phyloP scores from a whole-genome alignment of 495 filamentous ascomycete species.

The Podospora anserina region DNA sequence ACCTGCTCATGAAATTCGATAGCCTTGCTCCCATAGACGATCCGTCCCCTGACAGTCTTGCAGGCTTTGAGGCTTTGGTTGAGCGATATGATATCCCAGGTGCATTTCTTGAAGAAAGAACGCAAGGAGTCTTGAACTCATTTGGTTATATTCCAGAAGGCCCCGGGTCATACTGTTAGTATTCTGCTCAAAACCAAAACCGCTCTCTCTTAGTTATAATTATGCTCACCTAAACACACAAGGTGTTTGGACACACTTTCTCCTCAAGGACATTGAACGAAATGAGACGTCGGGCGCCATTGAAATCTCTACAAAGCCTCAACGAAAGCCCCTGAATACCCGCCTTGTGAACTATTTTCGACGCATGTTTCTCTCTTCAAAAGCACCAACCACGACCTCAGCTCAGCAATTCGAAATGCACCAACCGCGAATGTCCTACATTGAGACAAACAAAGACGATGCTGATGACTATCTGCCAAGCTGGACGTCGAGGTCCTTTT shows the following conservation, averaged over 20 bases:
- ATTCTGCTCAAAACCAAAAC: too few species aligned
- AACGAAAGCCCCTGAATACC: not conserved
- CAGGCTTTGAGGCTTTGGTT: not conserved
- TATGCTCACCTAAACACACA: not conserved
- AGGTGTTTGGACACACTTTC: conserved; percentile 1
- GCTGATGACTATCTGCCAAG: not conserved
- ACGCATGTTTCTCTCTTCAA: not conserved
- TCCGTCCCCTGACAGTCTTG: not conserved
- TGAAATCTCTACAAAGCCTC: not conserved
- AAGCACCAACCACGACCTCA: not conserved
- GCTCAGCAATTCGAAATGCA: not conserved
- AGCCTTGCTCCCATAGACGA: not conserved
- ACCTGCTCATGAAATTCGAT: not conserved
- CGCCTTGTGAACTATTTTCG: not conserved
- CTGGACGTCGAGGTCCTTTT: not conserved
- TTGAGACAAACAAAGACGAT: not conserved
- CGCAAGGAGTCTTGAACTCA: not conserved
- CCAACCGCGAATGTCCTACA: not conserved
- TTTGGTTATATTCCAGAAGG: not conserved
- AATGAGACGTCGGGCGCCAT: not conserved
- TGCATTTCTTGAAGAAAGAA: not conserved
- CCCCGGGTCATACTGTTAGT: not conserved
- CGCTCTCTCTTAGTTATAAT: not conserved
- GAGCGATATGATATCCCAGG: conserved; percentile 3
- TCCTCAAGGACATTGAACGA: not conserved